Percentiles rank a stretch among this genome's conserved stretches.
phyloP scores from a whole-genome alignment of 345 rosid species.

The Populus davidiana region DNA sequence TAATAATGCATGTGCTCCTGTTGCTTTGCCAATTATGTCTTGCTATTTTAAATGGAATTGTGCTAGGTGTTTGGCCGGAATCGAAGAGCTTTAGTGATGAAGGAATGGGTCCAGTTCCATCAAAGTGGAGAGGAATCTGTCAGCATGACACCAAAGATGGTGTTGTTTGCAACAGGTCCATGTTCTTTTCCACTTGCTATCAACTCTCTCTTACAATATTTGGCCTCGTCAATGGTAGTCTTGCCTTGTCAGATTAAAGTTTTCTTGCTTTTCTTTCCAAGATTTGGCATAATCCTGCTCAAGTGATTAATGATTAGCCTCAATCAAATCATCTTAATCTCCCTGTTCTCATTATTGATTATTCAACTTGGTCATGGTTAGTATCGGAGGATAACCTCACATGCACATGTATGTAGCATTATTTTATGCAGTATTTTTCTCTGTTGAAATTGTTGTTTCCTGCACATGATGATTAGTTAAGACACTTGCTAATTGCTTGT shows the following conservation, averaged over 20 bases:
- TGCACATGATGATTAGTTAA: too few relatives aligned
- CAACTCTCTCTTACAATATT: background rate
- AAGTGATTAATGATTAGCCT: background rate
- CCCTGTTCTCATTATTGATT: background rate
- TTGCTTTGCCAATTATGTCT: background rate
- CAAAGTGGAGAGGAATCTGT: constrained; percentile 57
- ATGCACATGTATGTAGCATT: background rate
- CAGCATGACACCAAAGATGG: constrained; percentile 17
- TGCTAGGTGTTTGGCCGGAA: constrained; percentile 65
- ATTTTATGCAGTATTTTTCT: too few relatives aligned
- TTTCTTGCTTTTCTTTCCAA: background rate
- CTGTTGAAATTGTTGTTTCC: background rate
- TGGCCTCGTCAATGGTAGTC: background rate
- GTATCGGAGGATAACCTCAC: background rate
- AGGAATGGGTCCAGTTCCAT: constrained; percentile 48
- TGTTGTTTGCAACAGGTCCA: constrained; percentile 57
- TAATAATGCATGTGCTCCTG: background rate
- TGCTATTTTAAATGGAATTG: background rate
- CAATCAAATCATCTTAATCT: background rate
- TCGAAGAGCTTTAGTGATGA: constrained; percentile 59
- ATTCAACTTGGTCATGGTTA: background rate
- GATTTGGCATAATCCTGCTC: background rate
- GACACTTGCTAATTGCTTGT: too few relatives aligned
- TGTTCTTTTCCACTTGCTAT: background rate
- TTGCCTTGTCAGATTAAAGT: background rate